Evolutionary conservation across 768 basidiomycete genomes (phyloP), one percentile per base, ranked within the genome.

Genomic region (Mrakia blollopis): DNA sequence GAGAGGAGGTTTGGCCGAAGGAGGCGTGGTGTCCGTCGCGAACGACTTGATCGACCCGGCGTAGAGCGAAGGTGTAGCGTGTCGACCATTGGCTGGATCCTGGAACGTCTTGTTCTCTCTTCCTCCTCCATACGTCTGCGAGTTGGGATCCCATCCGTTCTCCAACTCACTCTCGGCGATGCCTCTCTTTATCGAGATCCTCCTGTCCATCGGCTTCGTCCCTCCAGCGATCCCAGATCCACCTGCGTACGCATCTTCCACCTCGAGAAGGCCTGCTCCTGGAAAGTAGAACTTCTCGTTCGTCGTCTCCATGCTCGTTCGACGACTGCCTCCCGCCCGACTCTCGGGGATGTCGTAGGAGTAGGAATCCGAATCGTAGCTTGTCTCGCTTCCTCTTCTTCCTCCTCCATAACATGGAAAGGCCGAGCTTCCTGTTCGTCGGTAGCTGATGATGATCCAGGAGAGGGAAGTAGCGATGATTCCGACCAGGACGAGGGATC

Each of bases 381-480:
- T 35, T 11, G 32, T 62, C 61, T 62, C 61, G 61, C 61, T 62
- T 18, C 28, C n/a, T n/a, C 61, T 28, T 7, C 61, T 16, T 62
- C 61, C 25, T 16, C 14, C 14, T 30, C 61, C 28, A 28, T 8
- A 62, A 16, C 61, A 70, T 0, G 37, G 47, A 47, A 70, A 50
- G n/a, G 28, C 25, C 9, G 69, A 50, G 5, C 30, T 52, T 35
- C 44, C 69, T 32, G 69, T n/a, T 18, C 69, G 14, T 14, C 69
- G 69, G 16, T 23, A 30, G 28, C 44, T n/a, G 69, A 70, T n/a
- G 69, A 70, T 16, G 69, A 70, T 9, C 69, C 69, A 70, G 11
- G 69, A 70, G 69, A 70, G 69, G 18, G 69, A 70, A 10, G 69
- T 70, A 10, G 69, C 69, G 44, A 70, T 35, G 14, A 44, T 50